These are phyloP conservation scores for Gracilaria gracilis DNA, from an alignment of 23 red algal species.

Conservation along the genomic window DNA sequence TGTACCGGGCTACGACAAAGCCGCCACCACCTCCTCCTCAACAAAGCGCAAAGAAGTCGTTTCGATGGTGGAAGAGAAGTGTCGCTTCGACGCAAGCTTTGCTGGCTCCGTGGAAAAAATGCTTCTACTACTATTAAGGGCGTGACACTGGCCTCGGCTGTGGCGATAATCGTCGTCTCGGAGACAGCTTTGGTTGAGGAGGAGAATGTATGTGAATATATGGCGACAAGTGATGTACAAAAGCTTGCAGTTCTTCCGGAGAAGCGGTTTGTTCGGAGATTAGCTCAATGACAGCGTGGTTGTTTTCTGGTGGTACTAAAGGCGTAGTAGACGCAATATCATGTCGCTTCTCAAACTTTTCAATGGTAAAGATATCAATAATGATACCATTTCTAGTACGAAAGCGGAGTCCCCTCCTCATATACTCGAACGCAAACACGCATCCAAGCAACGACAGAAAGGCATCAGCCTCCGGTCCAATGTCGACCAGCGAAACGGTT, in stretches of 20 bases:
- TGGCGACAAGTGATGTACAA: conserved; percentile 50
- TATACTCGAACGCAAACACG: conserved; percentile 53
- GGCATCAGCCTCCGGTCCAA: conserved; percentile 33
- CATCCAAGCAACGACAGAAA: conserved; percentile 47
- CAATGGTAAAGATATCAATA: conserved; percentile 55
- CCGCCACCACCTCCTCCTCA: background rate
- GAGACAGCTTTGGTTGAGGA: background rate
- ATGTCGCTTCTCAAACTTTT: conserved; percentile 33
- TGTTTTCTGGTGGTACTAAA: conserved; percentile 12
- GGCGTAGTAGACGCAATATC: conserved; percentile 6
- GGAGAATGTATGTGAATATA: conserved; percentile 34
- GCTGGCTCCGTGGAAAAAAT: conserved; percentile 22
- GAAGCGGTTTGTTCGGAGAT: conserved; percentile 32
- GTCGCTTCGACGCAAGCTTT: background rate
- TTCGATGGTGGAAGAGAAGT: conserved; percentile 32
- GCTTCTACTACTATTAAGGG: conserved; percentile 17
- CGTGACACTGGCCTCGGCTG: background rate
- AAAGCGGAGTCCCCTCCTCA: conserved; percentile 48
- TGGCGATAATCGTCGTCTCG: background rate
- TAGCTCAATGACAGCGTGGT: conserved; percentile 53
- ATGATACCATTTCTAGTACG: conserved; percentile 46
- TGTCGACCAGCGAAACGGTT: conserved; percentile 8
- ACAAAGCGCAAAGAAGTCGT: conserved; percentile 15
- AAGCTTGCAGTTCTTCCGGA: conserved; percentile 44
- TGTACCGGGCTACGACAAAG: background rate